Evolutionary conservation across 1,284 basidiomycete genomes (phyloP).

Genomic region (Melampsora abietis-canadensis): DNA sequence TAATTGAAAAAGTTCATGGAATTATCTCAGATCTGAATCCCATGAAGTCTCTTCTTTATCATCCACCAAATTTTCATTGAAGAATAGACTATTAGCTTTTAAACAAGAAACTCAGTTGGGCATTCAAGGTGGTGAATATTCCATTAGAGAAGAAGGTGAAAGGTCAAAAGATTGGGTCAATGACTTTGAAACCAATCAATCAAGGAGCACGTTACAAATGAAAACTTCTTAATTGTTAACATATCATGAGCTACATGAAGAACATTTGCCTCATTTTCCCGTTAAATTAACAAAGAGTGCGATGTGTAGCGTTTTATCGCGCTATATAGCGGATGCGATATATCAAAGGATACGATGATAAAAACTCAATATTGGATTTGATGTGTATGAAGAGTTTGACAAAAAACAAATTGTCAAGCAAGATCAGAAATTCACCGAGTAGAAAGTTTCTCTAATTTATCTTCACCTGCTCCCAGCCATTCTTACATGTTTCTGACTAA

Average conservation of each 20-base stretch:
- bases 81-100: conserved; percentile 7
- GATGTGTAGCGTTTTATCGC: too few relatives aligned
- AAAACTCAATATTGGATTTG: too few relatives aligned
- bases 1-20: neutral
- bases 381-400: too few relatives aligned
- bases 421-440: too few relatives aligned
- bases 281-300: too few relatives aligned
- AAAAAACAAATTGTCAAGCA: too few relatives aligned
- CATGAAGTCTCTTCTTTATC: conserved; percentile 25
- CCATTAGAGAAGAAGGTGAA: conserved; percentile 44
- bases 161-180: conserved; percentile 43
- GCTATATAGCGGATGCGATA: too few relatives aligned
- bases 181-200: conserved; percentile 44
- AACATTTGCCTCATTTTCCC: too few relatives aligned
- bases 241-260: conserved; percentile 45
- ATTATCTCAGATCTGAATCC: conserved; percentile 31
- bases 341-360: too few relatives aligned
- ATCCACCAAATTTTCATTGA: neutral
- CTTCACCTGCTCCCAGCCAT: too few relatives aligned
- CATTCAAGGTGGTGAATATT: conserved; percentile 35
- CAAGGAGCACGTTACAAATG: conserved; percentile 37
- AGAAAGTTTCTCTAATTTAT: too few relatives aligned
- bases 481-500: too few relatives aligned
- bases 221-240: conserved; percentile 43
- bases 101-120: conserved; percentile 28